A percentile compares a stretch with the other conserved stretches of the same genome.
Evolutionary conservation across 2,329 filamentous ascomycete species (phyloP).

Genomic region (Fusarium sambucinum): DNA sequence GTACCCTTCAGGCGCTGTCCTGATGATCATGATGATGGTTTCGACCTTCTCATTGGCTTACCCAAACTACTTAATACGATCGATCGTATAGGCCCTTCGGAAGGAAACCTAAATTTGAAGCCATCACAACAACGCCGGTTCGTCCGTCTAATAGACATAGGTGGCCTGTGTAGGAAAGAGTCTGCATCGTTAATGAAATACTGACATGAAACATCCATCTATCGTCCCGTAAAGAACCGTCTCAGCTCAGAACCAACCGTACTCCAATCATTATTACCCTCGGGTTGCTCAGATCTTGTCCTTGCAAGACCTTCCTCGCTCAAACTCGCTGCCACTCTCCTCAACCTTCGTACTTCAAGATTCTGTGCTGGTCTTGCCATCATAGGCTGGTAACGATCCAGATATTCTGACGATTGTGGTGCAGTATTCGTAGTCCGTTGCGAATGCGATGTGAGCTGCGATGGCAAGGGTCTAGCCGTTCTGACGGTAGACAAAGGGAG

Average conservation of each 20-base stretch:
- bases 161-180: constrained; percentile 3
- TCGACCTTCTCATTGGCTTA: constrained; percentile 6
- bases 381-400: constrained; percentile 51
- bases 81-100: background rate
- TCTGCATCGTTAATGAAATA: background rate
- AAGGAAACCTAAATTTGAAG: constrained; percentile 1
- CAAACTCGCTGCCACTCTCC: constrained; percentile 20
- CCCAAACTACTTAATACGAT: background rate
- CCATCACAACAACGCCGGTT: background rate
- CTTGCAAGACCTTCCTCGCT: constrained; percentile 19
- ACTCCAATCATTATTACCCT: constrained; percentile 28
- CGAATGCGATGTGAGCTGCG: constrained; percentile 32
- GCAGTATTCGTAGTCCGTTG: constrained; percentile 28
- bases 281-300: constrained; percentile 7
- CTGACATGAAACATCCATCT: constrained; percentile 6
- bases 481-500: constrained; percentile 31
- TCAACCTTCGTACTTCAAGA: constrained; percentile 23
- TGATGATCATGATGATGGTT: constrained; percentile 14
- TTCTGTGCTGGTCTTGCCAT: constrained; percentile 16
- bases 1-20: constrained; percentile 12
- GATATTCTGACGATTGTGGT: constrained; percentile 51
- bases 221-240: constrained; percentile 43
- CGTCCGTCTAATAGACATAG: background rate
- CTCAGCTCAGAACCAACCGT: constrained; percentile 45
- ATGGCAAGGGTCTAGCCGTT: constrained; percentile 30